Base-by-base conservation (phyloP, 257 asterid species). In the Capsicum baccatum region DNA sequence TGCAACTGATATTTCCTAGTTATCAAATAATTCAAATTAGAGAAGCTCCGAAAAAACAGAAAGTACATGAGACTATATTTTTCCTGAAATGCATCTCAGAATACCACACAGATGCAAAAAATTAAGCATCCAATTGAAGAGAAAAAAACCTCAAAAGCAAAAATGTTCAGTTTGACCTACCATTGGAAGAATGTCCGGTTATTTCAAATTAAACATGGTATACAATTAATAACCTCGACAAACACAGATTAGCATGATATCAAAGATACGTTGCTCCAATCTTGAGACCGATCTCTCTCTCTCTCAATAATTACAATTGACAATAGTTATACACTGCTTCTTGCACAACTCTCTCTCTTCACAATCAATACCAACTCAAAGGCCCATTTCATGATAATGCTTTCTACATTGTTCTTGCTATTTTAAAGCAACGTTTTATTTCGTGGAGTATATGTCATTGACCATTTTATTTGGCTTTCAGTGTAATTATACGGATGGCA, bases 1-100 rank as follows among this genome's bases (percentile, higher is more conserved):
- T 59, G 99, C 99, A 81, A 91, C 88, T 8, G 98, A 96, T 87
- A 96, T 96, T 91, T 96, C 99, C 99, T 96, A 91, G 50, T 66
- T 17, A 86, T 68, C 60, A 52, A 90, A 84, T 26, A 86, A 17
- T 48, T 14, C 70, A 86, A 81, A 84, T 87, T 35, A 80, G 70
- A 33, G 80, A 82, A 56, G 67, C 69, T 47, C 79, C 66, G 68
- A 82, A 79, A 59, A 14, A 85, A 62, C 68, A 66, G 47, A 80
- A 44, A 9, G 79, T 44, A n/a, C 37, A 17, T 42, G 79, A 26
- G 19, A 44, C 33, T 26, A 26, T 26, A 26, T 6, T 17, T 42
- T 9, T 6, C 44, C 54, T 52, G 62, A 52, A 76, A 76, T 74
- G 62, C 60, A 52, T 76, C 60, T 26, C 44, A 50, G 47, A 76